These are phyloP conservation scores for Radiomyces spectabilis DNA, from an alignment of 192 early-diverging fungal genomes.

Conservation along the genomic window DNA sequence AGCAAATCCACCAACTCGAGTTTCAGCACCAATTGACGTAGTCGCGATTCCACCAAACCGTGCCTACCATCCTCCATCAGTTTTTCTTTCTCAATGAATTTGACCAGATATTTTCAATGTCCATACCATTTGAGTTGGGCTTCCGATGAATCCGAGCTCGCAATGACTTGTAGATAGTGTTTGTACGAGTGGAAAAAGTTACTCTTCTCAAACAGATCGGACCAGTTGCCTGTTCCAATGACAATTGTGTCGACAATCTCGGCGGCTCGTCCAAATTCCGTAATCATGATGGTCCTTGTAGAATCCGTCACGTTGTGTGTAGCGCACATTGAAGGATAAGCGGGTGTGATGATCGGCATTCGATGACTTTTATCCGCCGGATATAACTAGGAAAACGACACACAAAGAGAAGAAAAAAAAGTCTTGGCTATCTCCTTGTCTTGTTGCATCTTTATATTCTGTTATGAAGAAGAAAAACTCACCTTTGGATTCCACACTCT, in stretches of 20 bases:
- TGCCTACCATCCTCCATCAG: conserved; percentile 35
- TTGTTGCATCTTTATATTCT: no score
- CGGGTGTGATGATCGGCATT: conserved; percentile 98
- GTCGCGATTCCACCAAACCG: conserved; percentile 85
- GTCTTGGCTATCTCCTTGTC: background rate
- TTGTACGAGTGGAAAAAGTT: conserved; percentile 85
- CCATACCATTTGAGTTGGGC: conserved; percentile 64
- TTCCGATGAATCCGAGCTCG: conserved; percentile 65
- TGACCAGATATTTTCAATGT: background rate
- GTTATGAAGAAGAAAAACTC: no score
- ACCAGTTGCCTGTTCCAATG: conserved; percentile 68
- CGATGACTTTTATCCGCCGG: conserved; percentile 70
- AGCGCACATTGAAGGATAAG: conserved; percentile 97
- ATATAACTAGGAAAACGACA: conserved; percentile 42
- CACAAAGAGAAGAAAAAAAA: background rate
- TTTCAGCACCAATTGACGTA: conserved; percentile 79
- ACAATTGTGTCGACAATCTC: conserved; percentile 74
- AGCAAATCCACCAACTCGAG: conserved; percentile 74
- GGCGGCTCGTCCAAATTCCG: conserved; percentile 77
- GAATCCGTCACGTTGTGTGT: conserved; percentile 94
- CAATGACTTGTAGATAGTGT: conserved; percentile 87
- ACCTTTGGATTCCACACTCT: conserved; percentile 93
- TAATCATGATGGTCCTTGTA: conserved; percentile 73
- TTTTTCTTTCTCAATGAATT: background rate
- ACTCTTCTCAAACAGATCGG: conserved; percentile 78